phyloP scores from a whole-genome alignment of 164 flowering plant species.

The Stephania japonica region DNA sequence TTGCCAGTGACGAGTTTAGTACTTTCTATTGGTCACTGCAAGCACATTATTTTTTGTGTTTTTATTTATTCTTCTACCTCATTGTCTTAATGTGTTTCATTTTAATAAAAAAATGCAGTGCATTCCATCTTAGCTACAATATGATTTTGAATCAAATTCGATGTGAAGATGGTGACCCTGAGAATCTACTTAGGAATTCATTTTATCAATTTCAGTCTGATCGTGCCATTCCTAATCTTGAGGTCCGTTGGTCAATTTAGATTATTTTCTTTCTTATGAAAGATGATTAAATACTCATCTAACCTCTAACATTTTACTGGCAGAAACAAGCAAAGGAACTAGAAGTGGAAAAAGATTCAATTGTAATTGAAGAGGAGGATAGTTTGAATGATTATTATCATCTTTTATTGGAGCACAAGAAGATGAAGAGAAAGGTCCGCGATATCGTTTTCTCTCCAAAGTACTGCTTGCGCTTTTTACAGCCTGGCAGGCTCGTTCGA shows the following conservation, averaged over 20 bases:
- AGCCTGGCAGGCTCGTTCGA: conserved; percentile 76
- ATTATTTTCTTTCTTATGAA: not conserved
- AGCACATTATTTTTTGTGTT: too few species aligned
- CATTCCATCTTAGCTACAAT: conserved; percentile 96
- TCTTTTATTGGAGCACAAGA: conserved; percentile 59
- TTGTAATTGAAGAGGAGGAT: conserved; percentile 86
- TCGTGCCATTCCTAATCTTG: conserved; percentile 86
- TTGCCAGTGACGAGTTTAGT: too few species aligned
- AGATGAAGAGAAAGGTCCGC: conserved; percentile 71
- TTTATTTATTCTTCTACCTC: not conserved
- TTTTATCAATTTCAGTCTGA: conserved; percentile 98
- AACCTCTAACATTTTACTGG: conserved; percentile 10
- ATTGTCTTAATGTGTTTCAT: not conserved
- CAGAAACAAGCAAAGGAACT: conserved; percentile 82
- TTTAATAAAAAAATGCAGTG: conserved; percentile 42
- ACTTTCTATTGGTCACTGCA: too few species aligned
- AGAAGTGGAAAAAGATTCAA: conserved; percentile 86
- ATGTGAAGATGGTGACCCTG: conserved; percentile 90
- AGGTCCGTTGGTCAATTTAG: conserved; percentile 43
- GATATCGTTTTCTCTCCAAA: conserved; percentile 72
- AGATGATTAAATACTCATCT: not conserved
- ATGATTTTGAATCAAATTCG: conserved; percentile 96
- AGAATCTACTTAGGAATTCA: conserved; percentile 84
- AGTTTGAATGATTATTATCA: conserved; percentile 68
- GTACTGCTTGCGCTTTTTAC: conserved; percentile 84